These are phyloP conservation scores for Fraxinus cuspidata DNA, from an alignment of 257 asterid genomes.

Conservation along the genomic window DNA sequence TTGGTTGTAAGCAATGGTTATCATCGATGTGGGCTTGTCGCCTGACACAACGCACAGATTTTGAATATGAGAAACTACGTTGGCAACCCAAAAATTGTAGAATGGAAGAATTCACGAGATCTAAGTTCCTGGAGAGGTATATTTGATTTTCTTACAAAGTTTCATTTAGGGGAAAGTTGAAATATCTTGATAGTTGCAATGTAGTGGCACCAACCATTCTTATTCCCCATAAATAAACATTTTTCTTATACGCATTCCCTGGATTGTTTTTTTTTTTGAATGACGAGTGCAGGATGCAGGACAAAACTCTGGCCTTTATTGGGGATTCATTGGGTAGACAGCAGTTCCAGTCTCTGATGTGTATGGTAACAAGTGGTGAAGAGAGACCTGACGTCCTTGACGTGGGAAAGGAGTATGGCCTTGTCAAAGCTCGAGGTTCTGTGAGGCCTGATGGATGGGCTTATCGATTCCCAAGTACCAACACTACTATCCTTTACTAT, in stretches of 20 bases:
- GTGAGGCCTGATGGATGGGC: constrained; percentile 96
- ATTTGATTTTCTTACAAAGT: constrained; percentile 19
- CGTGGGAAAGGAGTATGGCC: constrained; percentile 80
- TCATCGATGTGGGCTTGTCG: constrained; percentile 98
- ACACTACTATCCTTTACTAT: constrained; percentile 84
- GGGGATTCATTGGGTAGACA: constrained; percentile 96
- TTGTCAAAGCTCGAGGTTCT: constrained; percentile 81
- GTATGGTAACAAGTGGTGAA: constrained; percentile 86
- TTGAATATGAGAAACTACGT: constrained; percentile 78
- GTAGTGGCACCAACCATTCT: not conserved
- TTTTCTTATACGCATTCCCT: not conserved
- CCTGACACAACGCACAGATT: constrained; percentile 81
- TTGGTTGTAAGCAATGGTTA: constrained; percentile 86
- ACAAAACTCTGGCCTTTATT: constrained; percentile 81
- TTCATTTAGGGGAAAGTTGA: constrained; percentile 19
- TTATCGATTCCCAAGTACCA: constrained; percentile 69
- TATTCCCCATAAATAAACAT: not conserved
- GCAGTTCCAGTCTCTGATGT: constrained; percentile 95
- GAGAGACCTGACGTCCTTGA: constrained; percentile 72
- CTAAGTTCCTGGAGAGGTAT: constrained; percentile 72
- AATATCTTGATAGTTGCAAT: constrained; percentile 8
- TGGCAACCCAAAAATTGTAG: constrained; percentile 80
- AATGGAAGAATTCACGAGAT: constrained; percentile 70
- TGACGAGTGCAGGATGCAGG: constrained; percentile 62
- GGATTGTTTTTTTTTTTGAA: not conserved